A percentile compares a stretch with the other conserved stretches of the same genome.
phyloP scores from a whole-genome alignment of 805 yeast species.

The Trichomonascus vanleenenianus region DNA sequence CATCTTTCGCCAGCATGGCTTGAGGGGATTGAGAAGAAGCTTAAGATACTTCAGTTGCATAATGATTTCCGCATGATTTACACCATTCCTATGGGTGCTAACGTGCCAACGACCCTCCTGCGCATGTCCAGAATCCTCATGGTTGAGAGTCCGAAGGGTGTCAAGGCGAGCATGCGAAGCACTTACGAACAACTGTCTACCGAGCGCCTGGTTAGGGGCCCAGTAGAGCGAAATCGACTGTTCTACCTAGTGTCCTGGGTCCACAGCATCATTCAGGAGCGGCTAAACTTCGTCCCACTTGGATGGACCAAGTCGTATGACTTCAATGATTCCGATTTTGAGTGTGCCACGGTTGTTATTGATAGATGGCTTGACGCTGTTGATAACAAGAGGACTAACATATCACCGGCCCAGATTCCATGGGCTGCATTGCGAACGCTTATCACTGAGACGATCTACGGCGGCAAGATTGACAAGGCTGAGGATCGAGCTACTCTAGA shows the following conservation, averaged over 20 bases:
- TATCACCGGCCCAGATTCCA: slow-evolving; percentile 42
- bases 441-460: slow-evolving; percentile 52
- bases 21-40: slow-evolving; percentile 41
- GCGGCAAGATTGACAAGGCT: slow-evolving; percentile 33
- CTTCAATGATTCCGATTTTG: slow-evolving; percentile 65
- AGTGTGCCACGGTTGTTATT: slow-evolving; percentile 40
- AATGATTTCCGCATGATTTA: slow-evolving; percentile 49
- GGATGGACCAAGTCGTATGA: slow-evolving; percentile 60
- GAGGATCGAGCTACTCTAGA: slow-evolving; percentile 17
- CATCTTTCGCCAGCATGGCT: slow-evolving; percentile 68
- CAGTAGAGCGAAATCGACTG: slow-evolving; percentile 41
- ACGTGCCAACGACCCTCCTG: slow-evolving; percentile 50
- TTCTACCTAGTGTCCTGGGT: slow-evolving; percentile 59
- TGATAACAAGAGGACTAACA: slow-evolving; percentile 25
- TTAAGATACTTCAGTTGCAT: slow-evolving; percentile 29
- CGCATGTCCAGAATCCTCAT: slow-evolving; percentile 47
- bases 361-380: slow-evolving; percentile 33
- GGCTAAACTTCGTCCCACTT: slow-evolving; percentile 51
- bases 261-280: slow-evolving; percentile 54
- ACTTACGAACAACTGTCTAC: slow-evolving; percentile 25
- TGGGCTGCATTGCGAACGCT: slow-evolving; percentile 47
- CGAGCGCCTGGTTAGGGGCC: slow-evolving; percentile 18
- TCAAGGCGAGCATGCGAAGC: slow-evolving; percentile 41
- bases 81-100: slow-evolving; percentile 47
- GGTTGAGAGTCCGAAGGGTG: slow-evolving; percentile 57